Percentiles rank a stretch among this genome's conserved stretches.
Conservation (phyloP, 2,329 filamentous ascomycete species). For the Colletotrichum endophyticum region DNA sequence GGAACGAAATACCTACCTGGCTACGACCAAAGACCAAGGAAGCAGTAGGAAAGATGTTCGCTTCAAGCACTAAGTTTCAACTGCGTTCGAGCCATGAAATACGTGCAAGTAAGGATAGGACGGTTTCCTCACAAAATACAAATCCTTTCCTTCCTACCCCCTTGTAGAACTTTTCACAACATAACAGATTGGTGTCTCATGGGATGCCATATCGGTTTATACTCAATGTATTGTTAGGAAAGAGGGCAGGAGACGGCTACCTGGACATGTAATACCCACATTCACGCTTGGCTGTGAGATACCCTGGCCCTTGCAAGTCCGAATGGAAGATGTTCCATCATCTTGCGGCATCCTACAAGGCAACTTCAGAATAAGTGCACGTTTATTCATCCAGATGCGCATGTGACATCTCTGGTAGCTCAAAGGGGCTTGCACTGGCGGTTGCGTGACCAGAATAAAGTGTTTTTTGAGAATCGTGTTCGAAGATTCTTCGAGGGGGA, state of each 20-base stretch:
- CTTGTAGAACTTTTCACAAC: not conserved
- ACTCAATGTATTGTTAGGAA: rapidly evolving
- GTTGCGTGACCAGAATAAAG: not conserved
- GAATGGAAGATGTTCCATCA: not conserved
- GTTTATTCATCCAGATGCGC: not conserved
- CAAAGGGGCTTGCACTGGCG: not conserved
- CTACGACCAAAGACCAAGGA: constrained; percentile 19
- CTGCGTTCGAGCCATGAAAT: no score
- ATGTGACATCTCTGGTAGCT: not conserved
- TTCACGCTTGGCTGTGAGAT: not conserved
- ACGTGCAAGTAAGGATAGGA: rapidly evolving
- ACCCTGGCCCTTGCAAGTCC: rapidly evolving
- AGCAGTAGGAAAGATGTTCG: constrained; percentile 19
- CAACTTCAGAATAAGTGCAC: rapidly evolving
- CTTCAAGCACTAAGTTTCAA: not conserved
- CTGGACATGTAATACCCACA: not conserved
- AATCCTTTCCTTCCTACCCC: no score
- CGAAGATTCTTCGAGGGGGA: not conserved
- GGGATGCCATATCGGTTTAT: rapidly evolving
- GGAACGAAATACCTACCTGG: constrained; percentile 12
- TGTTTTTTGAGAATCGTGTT: rapidly evolving
- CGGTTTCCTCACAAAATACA: not conserved
- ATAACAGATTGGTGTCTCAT: not conserved
- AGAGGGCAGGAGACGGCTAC: not conserved
- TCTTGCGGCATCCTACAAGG: not conserved